Conservation (phyloP, 805 yeast species). For the Wickerhamiella spandovensis region DNA sequence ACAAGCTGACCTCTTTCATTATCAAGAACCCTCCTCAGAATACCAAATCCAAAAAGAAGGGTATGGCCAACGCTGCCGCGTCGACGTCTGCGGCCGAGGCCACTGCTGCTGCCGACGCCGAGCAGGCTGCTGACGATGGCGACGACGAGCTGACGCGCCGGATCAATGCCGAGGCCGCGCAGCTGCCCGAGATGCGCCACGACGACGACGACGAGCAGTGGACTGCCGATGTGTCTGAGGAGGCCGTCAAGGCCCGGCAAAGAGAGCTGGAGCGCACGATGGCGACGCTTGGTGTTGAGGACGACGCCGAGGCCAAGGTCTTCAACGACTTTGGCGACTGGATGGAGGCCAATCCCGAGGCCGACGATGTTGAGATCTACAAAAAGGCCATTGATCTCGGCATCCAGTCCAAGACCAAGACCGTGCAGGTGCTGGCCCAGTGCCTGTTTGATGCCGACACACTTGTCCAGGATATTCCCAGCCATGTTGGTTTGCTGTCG, state of each 20-base stretch:
- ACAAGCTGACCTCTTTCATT: constrained; percentile 75
- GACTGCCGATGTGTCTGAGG: constrained; percentile 96
- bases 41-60: constrained; percentile 41
- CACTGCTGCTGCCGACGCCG: constrained; percentile 23
- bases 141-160: constrained; percentile 66
- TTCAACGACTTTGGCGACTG: constrained; percentile 82
- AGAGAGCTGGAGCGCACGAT: constrained; percentile 53
- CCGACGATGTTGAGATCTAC: constrained; percentile 86
- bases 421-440: constrained; percentile 88
- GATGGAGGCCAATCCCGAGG: constrained; percentile 51
- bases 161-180: constrained; percentile 74
- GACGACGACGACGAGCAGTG: constrained; percentile 78
- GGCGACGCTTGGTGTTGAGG: constrained; percentile 25
- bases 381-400: constrained; percentile 76
- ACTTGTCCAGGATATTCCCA: constrained; percentile 55
- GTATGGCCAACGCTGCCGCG: constrained; percentile 67
- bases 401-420: constrained; percentile 54
- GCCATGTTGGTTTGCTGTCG: constrained; percentile 70
- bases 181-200: constrained; percentile 40
- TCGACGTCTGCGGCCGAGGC: constrained; percentile 18
- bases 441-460: constrained; percentile 61
- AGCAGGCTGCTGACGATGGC: constrained; percentile 32
- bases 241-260: constrained; percentile 88
- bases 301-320: constrained; percentile 31
- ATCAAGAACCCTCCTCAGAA: constrained; percentile 67